Evolutionary conservation across 495 filamentous ascomycete genomes (phyloP), one percentile per base, ranked within the genome.

Genomic region (Penicillium parvum): DNA sequence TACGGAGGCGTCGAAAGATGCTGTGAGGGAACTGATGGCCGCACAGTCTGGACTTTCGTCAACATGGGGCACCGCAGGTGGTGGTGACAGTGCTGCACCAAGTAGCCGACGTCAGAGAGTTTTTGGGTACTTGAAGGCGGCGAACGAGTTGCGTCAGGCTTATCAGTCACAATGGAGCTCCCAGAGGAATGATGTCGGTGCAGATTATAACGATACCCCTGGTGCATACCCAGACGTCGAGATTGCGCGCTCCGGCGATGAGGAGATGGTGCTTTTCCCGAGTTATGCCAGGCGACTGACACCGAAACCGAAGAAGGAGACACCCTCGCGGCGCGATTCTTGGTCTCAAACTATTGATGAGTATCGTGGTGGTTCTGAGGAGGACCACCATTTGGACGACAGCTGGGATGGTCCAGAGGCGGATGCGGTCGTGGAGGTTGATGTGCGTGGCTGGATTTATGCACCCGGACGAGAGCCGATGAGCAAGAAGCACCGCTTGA

Each of bases 371-470:
- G 19, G 30, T 2, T 27, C 49, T 6, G 57, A 64, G 8, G 51
- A 53, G 12, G 37, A 44, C 5, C 55, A 71, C n/a, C 30, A 37
- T 4, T 12, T 21, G 25, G 44, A 37, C 75, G 63, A 76, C 20
- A 76, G 86, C 52, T 90, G 83, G 83, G 58, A 84, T 12, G 72
- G 74, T 42, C 66, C 78, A 20, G 82, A 89, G 57, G 81, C 87
- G 30, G 83, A 84, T 55, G 85, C 88, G 9, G 68, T 96, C 11
- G 87, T 95, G 3, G 89, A 64, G 12, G 88, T 96, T 3, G 91
- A 99, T 62, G 85, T 97, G 11, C 77, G 90, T 40, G 92, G 92
- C 15, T 99, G 94, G 92, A 76, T 96, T 32, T 96, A 91, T 55
- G 74, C 81, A 43, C 92, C 92, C 12, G 85, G 88, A 50, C 76